Evolutionary conservation across 2,329 filamentous ascomycete genomes (phyloP), one percentile per base, ranked within the genome.

Genomic region (Fusarium begoniae): DNA sequence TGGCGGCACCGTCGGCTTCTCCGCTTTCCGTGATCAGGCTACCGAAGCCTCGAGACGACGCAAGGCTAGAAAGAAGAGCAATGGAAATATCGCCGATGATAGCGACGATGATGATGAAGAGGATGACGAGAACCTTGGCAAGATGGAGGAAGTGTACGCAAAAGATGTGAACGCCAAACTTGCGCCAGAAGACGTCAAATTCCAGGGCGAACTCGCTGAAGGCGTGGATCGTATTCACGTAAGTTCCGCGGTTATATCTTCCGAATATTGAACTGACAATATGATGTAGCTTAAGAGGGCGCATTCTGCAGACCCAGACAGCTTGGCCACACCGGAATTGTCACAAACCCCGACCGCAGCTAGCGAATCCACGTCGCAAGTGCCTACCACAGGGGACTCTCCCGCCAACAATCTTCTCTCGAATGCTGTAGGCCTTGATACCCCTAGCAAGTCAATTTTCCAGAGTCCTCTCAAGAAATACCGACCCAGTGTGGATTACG

Each of bases 1-100:
- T 6, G 90, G 90, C n/a, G 95, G 95, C 32, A 96, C 94, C 1
- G 94, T 97, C 54, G 95, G 95, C 41, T 98, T 98, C 81, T 92
- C 94, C 7, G 90, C 93, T 20, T 98, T 98, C 85, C 90, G 96
- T 61, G 95, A 97, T 72, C 87, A 88, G 64, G 87, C 90, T 45
- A 83, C 87, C 22, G 87, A 90, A 61, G 84, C 86, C 3, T 81
- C 86, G 7, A 84, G 86, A 63, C 90, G 90, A 78, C 87, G 87
- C 66, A 83, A 91, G 80, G 82, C 86, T 6, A 85, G 87, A 68
- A 92, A 91, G 83, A 91, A 90, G 84, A 89, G 86, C 78, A 92
- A 89, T 65, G 91, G 90, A 48, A 89, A 87, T 59, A 94, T 95
- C 79, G 86, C 87, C 8, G 87, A 89, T 81, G 94, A 96, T 76